phyloP scores from a whole-genome alignment of 257 asterid species.

The Striga asiatica region DNA sequence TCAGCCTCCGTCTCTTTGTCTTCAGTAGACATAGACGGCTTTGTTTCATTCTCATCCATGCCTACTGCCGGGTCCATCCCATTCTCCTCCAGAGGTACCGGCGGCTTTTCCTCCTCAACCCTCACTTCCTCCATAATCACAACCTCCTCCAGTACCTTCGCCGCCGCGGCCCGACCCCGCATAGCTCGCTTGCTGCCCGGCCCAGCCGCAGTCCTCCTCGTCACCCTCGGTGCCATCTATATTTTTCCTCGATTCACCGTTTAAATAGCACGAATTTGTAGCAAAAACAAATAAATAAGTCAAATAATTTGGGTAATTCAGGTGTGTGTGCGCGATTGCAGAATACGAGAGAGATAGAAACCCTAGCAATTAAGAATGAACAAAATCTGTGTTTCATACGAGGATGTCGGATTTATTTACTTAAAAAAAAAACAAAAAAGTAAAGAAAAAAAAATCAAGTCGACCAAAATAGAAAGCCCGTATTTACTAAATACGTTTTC shows the following conservation, averaged over 20 bases:
- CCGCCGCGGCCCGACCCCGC: conserved; percentile 33
- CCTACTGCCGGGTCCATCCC: conserved; percentile 16
- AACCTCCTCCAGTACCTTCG: conserved; percentile 21
- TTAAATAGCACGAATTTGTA: neutral
- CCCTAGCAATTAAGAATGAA: neutral
- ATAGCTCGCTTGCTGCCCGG: conserved; percentile 60
- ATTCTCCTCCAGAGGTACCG: conserved; percentile 15
- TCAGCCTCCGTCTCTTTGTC: conserved; percentile 18
- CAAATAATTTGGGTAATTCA: neutral
- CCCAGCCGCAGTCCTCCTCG: conserved; percentile 61
- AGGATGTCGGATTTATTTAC: neutral
- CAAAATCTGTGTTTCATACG: neutral
- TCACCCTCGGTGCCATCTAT: conserved; percentile 61
- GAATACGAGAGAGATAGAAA: neutral
- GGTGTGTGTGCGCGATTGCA: neutral
- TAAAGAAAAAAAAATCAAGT: no score
- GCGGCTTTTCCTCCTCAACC: conserved; percentile 21
- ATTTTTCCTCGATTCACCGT: conserved; percentile 1
- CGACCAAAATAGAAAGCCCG: no score
- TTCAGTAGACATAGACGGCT: conserved; percentile 10
- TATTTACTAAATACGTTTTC: no score
- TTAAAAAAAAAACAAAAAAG: no score
- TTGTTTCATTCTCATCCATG: conserved; percentile 8
- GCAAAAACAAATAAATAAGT: neutral
- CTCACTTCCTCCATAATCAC: conserved; percentile 11